A percentile compares a stretch with the other conserved stretches of the same genome.
Conservation (phyloP, 2,329 filamentous ascomycete genomes). For the Claviceps capensis region DNA sequence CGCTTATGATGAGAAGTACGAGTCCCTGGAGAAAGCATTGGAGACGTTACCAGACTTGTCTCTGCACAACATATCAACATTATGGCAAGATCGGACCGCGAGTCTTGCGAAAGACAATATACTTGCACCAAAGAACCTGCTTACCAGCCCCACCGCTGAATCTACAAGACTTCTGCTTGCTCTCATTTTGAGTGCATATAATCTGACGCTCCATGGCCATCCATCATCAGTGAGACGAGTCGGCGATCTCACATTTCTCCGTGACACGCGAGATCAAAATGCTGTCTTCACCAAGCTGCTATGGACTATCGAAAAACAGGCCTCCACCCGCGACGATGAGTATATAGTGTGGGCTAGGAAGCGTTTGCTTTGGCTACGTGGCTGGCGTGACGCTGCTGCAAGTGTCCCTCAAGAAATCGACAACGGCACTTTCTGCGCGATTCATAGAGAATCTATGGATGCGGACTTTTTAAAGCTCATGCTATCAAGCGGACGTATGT, state of each 20-base stretch:
- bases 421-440: slow-evolving; percentile 47
- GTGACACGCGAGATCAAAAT: slow-evolving; percentile 51
- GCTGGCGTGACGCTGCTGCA: slow-evolving; percentile 44
- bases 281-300: slow-evolving; percentile 45
- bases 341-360: slow-evolving; percentile 49
- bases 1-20: slow-evolving; percentile 42
- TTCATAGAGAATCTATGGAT: slow-evolving; percentile 51
- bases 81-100: slow-evolving; percentile 14
- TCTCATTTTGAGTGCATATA: slow-evolving; percentile 45
- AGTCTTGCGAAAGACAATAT: slow-evolving; percentile 29
- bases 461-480: slow-evolving; percentile 57
- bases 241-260: slow-evolving; percentile 50
- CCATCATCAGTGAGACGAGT: slow-evolving; percentile 38
- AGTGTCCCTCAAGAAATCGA: slow-evolving; percentile 27
- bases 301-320: slow-evolving; percentile 32
- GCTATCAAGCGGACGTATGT: slow-evolving; percentile 45
- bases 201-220: slow-evolving; percentile 37
- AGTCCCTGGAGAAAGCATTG: slow-evolving; percentile 34
- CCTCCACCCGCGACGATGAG: slow-evolving; percentile 45
- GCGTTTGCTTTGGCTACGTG: slow-evolving; percentile 59
- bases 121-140: slow-evolving; percentile 43
- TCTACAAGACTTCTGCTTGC: slow-evolving; percentile 48
- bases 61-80: slow-evolving; percentile 11
- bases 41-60: slow-evolving; percentile 29
- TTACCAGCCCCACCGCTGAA: slow-evolving; percentile 46